Conservation (phyloP, 2,329 filamentous ascomycete species). For the Colletotrichum limetticola region DNA sequence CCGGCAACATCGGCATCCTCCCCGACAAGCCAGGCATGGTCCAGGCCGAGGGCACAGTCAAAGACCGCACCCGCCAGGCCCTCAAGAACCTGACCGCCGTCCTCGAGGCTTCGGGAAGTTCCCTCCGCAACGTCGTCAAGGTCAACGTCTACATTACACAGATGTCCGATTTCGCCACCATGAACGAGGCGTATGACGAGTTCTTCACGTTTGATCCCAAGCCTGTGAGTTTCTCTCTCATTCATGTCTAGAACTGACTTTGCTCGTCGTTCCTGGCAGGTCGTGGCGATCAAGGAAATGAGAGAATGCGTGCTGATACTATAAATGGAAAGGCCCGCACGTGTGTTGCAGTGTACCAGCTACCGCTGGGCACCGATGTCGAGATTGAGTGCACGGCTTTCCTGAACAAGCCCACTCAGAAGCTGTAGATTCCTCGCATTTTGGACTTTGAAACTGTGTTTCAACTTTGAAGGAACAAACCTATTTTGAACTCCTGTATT, state of each 20-base stretch:
- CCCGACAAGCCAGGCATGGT: conserved; percentile 55
- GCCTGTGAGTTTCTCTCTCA: conserved; percentile 50
- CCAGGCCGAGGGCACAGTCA: conserved; percentile 60
- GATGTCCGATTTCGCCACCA: conserved; percentile 71
- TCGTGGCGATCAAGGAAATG: conserved; percentile 46
- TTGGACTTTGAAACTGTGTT: neutral
- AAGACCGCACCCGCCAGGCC: conserved; percentile 61
- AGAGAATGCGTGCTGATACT: conserved; percentile 58
- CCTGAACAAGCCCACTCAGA: conserved; percentile 29
- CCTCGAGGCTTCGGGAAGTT: conserved; percentile 69
- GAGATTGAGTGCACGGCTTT: conserved; percentile 76
- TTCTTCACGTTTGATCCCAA: conserved; percentile 57
- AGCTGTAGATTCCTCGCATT: conserved; percentile 1
- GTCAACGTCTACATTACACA: conserved; percentile 73
- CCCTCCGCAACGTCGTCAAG: conserved; percentile 71
- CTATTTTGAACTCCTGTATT: neutral
- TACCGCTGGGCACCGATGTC: conserved; percentile 76
- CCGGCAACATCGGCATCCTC: conserved; percentile 69
- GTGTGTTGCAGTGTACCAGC: conserved; percentile 78
- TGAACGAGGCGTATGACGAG: conserved; percentile 67
- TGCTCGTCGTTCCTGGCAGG: no score
- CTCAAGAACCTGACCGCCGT: conserved; percentile 69
- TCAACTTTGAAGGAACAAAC: neutral
- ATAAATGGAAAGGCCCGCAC: conserved; percentile 57
- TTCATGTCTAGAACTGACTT: neutral